These are phyloP conservation scores for Anisogramma anomala DNA, from an alignment of 2,329 filamentous ascomycete species.

Conservation along the genomic window DNA sequence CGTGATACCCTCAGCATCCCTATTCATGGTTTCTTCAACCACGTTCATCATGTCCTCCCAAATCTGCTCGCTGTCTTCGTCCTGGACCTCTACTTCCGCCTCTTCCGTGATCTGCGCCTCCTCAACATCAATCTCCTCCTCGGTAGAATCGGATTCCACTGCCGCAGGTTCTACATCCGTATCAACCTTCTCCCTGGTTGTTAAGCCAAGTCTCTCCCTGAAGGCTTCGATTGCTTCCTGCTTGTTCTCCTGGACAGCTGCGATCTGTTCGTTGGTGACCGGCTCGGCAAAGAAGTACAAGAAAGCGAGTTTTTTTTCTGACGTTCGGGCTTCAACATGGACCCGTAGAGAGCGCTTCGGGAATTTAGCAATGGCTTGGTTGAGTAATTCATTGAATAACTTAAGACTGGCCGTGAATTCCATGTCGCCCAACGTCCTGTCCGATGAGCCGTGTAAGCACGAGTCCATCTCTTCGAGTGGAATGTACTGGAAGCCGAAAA, in stretches of 20 bases:
- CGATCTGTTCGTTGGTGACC: slow-evolving; percentile 59
- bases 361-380: slow-evolving; percentile 63
- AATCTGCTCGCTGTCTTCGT: slow-evolving; percentile 25
- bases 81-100: slow-evolving; percentile 10
- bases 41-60: slow-evolving; percentile 45
- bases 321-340: slow-evolving; percentile 65
- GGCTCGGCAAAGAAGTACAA: slow-evolving; percentile 91
- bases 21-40: slow-evolving; percentile 46
- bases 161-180: slow-evolving; percentile 15
- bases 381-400: slow-evolving; percentile 67
- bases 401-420: slow-evolving; percentile 77
- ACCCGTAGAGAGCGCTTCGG: slow-evolving; percentile 67
- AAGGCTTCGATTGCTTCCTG: slow-evolving; percentile 56
- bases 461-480: slow-evolving; percentile 76
- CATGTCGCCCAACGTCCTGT: slow-evolving; percentile 57
- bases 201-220: slow-evolving; percentile 47
- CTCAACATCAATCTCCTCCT: slow-evolving; percentile 19
- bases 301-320: slow-evolving; percentile 37
- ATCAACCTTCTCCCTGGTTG: slow-evolving; percentile 20
- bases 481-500: slow-evolving; percentile 97
- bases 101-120: slow-evolving; percentile 18
- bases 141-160: slow-evolving; percentile 19
- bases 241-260: slow-evolving; percentile 58
- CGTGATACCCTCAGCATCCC: slow-evolving; percentile 41
- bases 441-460: slow-evolving; percentile 68